Conservation (phyloP, 225 moss, liverwort and hornwort genomes). For the Ulota crispa region DNA sequence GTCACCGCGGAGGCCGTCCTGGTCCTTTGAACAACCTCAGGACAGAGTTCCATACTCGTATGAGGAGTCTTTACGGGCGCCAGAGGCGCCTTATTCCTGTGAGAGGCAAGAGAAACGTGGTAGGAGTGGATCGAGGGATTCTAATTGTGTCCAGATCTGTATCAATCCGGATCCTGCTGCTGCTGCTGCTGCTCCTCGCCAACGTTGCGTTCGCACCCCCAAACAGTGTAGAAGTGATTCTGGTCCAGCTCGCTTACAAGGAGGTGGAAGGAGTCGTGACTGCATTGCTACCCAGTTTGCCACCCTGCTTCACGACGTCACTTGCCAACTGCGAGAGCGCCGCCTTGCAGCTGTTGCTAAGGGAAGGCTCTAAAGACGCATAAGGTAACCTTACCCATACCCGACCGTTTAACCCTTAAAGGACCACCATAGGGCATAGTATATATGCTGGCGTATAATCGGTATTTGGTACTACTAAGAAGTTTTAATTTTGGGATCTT, state of each 20-base stretch:
- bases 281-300: constrained; percentile 46
- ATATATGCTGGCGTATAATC: too few species aligned
- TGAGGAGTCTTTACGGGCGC: constrained; percentile 5
- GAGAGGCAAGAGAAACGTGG: constrained; percentile 23
- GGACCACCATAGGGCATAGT: too few species aligned
- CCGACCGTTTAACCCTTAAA: too few species aligned
- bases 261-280: constrained; percentile 19
- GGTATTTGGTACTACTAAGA: too few species aligned
- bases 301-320: constrained; percentile 22
- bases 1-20: constrained; percentile 5
- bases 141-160: constrained; percentile 30
- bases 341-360: constrained; percentile 25
- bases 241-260: constrained; percentile 27
- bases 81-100: not conserved
- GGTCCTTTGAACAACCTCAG: constrained; percentile 20
- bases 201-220: not conserved
- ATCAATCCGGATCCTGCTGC: constrained; percentile 16
- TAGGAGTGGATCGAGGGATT: constrained; percentile 1
- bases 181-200: constrained; percentile 19
- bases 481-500: too few species aligned
- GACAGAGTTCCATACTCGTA: constrained; percentile 4
- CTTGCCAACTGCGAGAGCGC: constrained; percentile 36
- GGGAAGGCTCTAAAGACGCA: not conserved
- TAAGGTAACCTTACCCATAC: too few species aligned
- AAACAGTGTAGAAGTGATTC: constrained; percentile 3